Evolutionary conservation across 768 basidiomycete species (phyloP), one percentile per base, ranked within the genome.

Genomic region (Cystofilobasidium capitatum): DNA sequence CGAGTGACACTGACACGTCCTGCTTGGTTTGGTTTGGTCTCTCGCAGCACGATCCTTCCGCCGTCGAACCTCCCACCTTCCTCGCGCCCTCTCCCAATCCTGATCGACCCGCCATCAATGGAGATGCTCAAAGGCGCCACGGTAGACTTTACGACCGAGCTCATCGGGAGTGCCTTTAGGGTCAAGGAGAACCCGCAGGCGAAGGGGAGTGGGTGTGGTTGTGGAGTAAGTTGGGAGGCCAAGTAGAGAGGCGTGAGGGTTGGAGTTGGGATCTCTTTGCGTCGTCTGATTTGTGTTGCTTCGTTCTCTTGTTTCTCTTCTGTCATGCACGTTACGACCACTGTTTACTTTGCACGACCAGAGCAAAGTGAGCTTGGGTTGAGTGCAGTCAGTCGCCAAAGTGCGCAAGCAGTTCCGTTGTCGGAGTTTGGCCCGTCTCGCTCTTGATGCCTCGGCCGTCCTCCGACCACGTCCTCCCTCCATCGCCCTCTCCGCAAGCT

Each of bases 211-310:
- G 89, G 89, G 0, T 98, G 94, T 70, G 93, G 94, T 1, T 99
- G 94, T 73, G 94, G 94, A 20, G 86, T 97, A 26, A 93, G 91
- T 74, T 96, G 91, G 92, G 91, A 93, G 74, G 80, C 90, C 65
- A 89, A 89, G 74, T 70, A 63, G 26, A 14, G 39, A 8, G 22
- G 42, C 42, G 42, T n/a, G n/a, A n/a, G n/a, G n/a, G n/a, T 45
- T 13, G n/a, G 44, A 45, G 44, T 14, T 45, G 44, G 13, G 13
- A 13, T 45, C 44, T 45, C n/a, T n/a, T n/a, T n/a, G n/a, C n/a
- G n/a, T n/a, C n/a, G n/a, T n/a, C n/a, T n/a, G n/a, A n/a, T n/a
- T n/a, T n/a, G n/a, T n/a, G n/a, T n/a, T n/a, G n/a, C n/a, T n/a
- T n/a, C n/a, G n/a, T n/a, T n/a, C n/a, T n/a, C n/a, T n/a, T n/a